Conservation (phyloP, 345 rosid genomes). For the Eucalyptus pauciflora region DNA sequence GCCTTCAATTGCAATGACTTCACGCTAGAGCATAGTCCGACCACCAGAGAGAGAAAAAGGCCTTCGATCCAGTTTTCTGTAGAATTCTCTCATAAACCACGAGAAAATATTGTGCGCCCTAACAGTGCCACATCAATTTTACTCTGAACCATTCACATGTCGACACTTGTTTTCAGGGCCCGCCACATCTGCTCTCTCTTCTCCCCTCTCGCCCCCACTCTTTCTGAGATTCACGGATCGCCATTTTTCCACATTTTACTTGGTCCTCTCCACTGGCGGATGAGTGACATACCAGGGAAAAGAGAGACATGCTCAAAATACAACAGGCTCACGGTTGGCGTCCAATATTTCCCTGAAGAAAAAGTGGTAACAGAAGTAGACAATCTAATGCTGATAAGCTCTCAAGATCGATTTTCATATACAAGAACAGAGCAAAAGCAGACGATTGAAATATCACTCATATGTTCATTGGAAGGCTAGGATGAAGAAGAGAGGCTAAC, state of each 20-base stretch:
- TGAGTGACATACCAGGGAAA: background rate
- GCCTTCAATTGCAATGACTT: background rate
- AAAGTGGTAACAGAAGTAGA: background rate
- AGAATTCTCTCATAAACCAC: background rate
- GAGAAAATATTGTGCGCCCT: too few species aligned
- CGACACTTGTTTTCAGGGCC: too few species aligned
- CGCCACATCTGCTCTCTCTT: too few species aligned
- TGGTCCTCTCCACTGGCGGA: background rate
- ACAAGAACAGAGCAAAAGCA: background rate
- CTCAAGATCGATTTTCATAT: background rate
- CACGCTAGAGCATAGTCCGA: background rate
- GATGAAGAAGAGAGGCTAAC: background rate
- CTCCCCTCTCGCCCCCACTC: background rate
- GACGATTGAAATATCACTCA: rapidly evolving
- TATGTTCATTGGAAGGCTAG: background rate
- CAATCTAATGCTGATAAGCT: background rate
- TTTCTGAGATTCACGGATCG: background rate
- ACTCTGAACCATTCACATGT: too few species aligned
- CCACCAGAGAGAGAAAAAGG: background rate
- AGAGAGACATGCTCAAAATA: background rate
- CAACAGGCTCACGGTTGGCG: background rate
- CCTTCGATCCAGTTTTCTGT: background rate
- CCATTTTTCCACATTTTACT: background rate
- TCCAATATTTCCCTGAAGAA: background rate
- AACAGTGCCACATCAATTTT: too few species aligned